A percentile compares a stretch with the other conserved stretches of the same genome.
Evolutionary conservation across 2,329 filamentous ascomycete species (phyloP).

Genomic region (Periconia sp.): DNA sequence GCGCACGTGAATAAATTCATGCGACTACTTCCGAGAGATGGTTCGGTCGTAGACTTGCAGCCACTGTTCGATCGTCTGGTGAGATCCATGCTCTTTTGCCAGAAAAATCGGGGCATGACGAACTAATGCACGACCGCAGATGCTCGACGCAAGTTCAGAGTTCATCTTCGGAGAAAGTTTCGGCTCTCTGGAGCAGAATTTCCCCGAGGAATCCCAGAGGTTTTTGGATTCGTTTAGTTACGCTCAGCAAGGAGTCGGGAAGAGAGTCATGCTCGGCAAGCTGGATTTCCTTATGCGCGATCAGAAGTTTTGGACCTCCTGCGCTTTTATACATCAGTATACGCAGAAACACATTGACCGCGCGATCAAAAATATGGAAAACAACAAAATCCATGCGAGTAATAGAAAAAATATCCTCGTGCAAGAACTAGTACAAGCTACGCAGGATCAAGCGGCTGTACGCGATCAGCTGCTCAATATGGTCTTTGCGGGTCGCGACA

Average conservation of each 20-base stretch:
- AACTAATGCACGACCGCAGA: conserved; percentile 1
- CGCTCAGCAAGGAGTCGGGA: conserved; percentile 14
- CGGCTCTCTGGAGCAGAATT: conserved; percentile 23
- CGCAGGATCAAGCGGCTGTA: conserved; percentile 38
- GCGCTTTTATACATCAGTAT: too few species aligned
- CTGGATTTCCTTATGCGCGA: conserved; percentile 14
- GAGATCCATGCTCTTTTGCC: too few species aligned
- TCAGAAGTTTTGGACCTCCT: conserved; percentile 3
- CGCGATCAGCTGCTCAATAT: conserved; percentile 46
- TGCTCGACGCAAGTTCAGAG: conserved; percentile 45
- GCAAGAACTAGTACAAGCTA: conserved; percentile 7
- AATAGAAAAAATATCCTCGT: too few species aligned
- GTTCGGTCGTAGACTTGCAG: too few species aligned
- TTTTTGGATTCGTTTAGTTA: conserved; percentile 13
- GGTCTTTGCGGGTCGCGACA: conserved; percentile 33
- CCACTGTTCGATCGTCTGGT: too few species aligned
- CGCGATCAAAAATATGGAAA: too few species aligned
- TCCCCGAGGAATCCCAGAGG: conserved; percentile 8
- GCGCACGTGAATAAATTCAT: too few species aligned
- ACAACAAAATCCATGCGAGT: too few species aligned
- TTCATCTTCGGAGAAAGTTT: conserved; percentile 44
- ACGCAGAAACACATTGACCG: too few species aligned
- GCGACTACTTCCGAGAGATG: too few species aligned
- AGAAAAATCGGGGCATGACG: too few species aligned
- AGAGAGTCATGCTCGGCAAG: conserved; percentile 12